A percentile compares a stretch with the other conserved stretches of the same genome.
phyloP scores from a whole-genome alignment of 495 filamentous ascomycete genomes.

The Aspergillus sparsus region DNA sequence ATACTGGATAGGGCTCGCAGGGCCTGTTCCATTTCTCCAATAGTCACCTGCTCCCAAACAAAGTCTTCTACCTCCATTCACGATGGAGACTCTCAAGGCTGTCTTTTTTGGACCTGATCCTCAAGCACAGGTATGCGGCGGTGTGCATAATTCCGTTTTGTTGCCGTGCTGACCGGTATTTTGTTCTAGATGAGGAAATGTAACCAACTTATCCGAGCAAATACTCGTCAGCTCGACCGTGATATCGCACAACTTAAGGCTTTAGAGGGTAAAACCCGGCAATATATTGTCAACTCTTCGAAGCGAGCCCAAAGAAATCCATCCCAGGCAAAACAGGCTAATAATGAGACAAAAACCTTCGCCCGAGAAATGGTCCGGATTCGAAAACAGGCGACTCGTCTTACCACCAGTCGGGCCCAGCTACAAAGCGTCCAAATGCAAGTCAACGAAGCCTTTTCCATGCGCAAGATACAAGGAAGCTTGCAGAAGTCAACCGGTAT shows the following conservation, averaged over 20 bases:
- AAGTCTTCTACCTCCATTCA: constrained; percentile 5
- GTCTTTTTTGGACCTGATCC: constrained; percentile 94
- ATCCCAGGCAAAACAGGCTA: constrained; percentile 70
- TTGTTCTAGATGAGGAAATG: constrained; percentile 83
- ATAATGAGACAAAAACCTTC: constrained; percentile 77
- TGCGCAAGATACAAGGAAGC: constrained; percentile 94
- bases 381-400: constrained; percentile 69
- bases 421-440: constrained; percentile 95
- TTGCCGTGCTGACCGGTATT: constrained; percentile 4
- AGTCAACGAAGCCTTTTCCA: constrained; percentile 93
- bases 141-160: neutral
- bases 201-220: constrained; percentile 83
- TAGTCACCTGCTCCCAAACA: neutral
- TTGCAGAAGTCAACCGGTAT: constrained; percentile 84
- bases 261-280: constrained; percentile 82
- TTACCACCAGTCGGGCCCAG: constrained; percentile 86
- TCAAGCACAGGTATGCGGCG: constrained; percentile 70
- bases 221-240: constrained; percentile 93
- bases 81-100: constrained; percentile 83
- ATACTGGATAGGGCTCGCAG: no score
- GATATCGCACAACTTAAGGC: constrained; percentile 75
- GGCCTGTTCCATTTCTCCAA: neutral
- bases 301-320: constrained; percentile 78
- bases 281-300: constrained; percentile 75
- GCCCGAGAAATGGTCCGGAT: constrained; percentile 84